These are phyloP conservation scores for Teratosphaeria pseudoeucalypti DNA, from an alignment of 2,329 filamentous ascomycete genomes.

Conservation along the genomic window DNA sequence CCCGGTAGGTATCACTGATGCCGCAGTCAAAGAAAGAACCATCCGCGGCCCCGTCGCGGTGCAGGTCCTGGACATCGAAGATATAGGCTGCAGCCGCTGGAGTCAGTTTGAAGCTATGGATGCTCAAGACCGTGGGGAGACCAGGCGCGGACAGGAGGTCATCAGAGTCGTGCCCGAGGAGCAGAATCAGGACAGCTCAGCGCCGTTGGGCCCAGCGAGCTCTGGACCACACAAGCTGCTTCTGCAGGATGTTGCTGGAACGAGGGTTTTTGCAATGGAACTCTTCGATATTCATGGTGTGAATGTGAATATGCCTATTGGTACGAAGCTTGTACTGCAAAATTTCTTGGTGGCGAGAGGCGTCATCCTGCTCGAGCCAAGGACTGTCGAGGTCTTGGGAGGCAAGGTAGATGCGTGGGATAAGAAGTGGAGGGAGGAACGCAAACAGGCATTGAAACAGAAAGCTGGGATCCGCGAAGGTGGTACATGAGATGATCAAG, in stretches of 20 bases:
- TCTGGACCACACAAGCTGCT: constrained; percentile 65
- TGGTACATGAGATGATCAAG: constrained; percentile 1
- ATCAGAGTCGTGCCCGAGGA: constrained; percentile 57
- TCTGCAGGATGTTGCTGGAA: constrained; percentile 67
- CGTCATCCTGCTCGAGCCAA: constrained; percentile 64
- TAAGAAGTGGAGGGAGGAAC: constrained; percentile 61
- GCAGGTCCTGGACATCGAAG: constrained; percentile 79
- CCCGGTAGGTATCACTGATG: constrained; percentile 48
- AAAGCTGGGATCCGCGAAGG: constrained; percentile 17
- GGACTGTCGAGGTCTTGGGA: constrained; percentile 61
- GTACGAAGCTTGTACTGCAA: constrained; percentile 67
- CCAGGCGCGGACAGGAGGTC: constrained; percentile 66
- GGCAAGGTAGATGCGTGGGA: constrained; percentile 79
- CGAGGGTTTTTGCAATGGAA: constrained; percentile 62
- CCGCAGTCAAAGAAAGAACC: constrained; percentile 43
- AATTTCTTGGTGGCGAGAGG: constrained; percentile 62
- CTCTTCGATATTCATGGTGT: constrained; percentile 55
- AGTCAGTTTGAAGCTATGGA: constrained; percentile 78
- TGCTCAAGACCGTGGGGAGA: constrained; percentile 61
- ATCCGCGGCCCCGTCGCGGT: constrained; percentile 57
- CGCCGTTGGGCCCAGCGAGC: constrained; percentile 3
- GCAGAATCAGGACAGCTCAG: constrained; percentile 11
- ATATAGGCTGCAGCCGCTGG: constrained; percentile 71
- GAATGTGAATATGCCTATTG: constrained; percentile 58
- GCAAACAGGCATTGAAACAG: constrained; percentile 58